Percentiles rank a stretch among this genome's conserved stretches.
Conservation (phyloP, 441 rosid species). For the Arabidopsis hybrid region DNA sequence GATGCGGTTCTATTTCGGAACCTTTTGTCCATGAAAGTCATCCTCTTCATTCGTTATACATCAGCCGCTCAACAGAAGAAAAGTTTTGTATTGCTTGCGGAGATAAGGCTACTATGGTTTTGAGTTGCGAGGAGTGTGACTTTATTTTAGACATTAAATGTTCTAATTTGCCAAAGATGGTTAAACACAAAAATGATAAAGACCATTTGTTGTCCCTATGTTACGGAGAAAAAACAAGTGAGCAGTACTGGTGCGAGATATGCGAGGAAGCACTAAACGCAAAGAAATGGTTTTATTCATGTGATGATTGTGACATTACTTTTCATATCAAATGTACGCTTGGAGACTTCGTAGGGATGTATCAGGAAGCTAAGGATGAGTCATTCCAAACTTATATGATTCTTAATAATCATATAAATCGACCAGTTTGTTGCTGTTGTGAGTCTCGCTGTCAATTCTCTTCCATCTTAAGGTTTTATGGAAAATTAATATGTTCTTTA, state of each 20-base stretch:
- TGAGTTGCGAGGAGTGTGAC: slow-evolving; percentile 25
- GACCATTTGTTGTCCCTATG: slow-evolving; percentile 26
- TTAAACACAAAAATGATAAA: slow-evolving; percentile 27
- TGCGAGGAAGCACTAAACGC: slow-evolving; percentile 29
- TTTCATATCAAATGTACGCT: slow-evolving; percentile 34
- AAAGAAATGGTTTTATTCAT: slow-evolving; percentile 35
- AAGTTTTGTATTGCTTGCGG: slow-evolving; percentile 31
- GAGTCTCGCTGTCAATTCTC: not conserved
- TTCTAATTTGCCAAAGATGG: slow-evolving; percentile 29
- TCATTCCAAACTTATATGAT: not conserved
- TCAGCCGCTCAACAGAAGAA: not conserved
- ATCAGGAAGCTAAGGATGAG: not conserved
- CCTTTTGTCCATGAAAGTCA: slow-evolving; percentile 27
- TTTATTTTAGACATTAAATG: slow-evolving; percentile 31
- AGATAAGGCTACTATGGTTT: not conserved
- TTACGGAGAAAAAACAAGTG: slow-evolving; percentile 5
- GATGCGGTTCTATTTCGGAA: slow-evolving; percentile 15
- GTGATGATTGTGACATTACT: slow-evolving; percentile 25
- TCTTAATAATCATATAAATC: not conserved
- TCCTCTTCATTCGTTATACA: slow-evolving; percentile 21
- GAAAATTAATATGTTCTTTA: not conserved
- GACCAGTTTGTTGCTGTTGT: not conserved
- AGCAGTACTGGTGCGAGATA: slow-evolving; percentile 31
- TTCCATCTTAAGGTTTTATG: not conserved
- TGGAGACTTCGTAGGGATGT: not conserved